Percentiles rank a stretch among this genome's conserved stretches.
These are phyloP conservation scores for Trichoderma sp. DNA, from an alignment of 2,329 filamentous ascomycete species.

Conservation along the genomic window DNA sequence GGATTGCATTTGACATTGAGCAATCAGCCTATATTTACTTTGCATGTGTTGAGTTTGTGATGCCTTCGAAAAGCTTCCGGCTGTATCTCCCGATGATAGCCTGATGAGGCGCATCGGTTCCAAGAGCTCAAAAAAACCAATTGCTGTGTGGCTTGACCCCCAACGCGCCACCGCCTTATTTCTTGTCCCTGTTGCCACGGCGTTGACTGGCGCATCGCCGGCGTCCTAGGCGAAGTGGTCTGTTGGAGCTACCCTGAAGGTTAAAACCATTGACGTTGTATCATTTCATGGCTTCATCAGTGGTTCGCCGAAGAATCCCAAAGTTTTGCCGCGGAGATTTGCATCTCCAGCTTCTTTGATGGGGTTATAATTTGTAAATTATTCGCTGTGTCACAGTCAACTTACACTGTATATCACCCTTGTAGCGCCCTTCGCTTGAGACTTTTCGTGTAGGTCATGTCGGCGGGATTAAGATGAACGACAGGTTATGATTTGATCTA, in stretches of 20 bases:
- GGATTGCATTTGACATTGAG: not conserved
- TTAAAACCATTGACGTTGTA: not conserved
- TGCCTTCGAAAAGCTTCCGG: not conserved
- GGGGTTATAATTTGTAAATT: not conserved
- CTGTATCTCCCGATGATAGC: not conserved
- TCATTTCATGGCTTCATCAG: slow-evolving; percentile 1
- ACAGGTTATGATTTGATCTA: not conserved
- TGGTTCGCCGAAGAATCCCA: not conserved
- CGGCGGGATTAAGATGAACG: not conserved
- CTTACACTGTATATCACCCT: not conserved
- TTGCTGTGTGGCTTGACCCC: slow-evolving; percentile 9
- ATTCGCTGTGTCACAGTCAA: not conserved
- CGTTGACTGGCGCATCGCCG: slow-evolving; percentile 4
- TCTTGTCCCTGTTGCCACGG: slow-evolving; percentile 9
- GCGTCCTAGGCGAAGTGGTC: not conserved
- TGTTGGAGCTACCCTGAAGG: slow-evolving; percentile 14
- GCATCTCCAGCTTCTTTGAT: not conserved
- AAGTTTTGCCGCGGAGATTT: not conserved
- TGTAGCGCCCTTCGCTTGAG: not conserved
- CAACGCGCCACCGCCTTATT: not conserved
- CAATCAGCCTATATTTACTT: not conserved
- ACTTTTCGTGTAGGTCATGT: not conserved
- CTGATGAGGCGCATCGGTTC: not conserved
- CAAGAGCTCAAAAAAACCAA: not conserved
- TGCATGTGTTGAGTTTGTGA: not conserved